phyloP scores from a whole-genome alignment of 768 basidiomycete genomes.

The Macrolepiota dolichaula region DNA sequence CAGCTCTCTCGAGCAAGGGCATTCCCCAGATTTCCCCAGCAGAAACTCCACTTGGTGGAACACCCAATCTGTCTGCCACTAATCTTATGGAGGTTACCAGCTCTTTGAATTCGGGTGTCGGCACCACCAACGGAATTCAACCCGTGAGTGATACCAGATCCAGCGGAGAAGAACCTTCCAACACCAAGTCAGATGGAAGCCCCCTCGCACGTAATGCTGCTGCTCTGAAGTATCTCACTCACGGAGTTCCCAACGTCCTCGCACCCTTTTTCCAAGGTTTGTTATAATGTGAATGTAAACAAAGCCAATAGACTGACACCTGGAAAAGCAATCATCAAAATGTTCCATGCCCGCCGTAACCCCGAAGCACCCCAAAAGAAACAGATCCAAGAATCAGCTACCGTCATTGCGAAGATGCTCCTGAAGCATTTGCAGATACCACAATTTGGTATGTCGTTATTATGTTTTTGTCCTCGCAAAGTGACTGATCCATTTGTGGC shows the following conservation, averaged over 20 bases:
- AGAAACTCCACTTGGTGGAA: slow-evolving; percentile 45
- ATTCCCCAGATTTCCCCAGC: slow-evolving; percentile 44
- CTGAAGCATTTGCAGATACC: slow-evolving; percentile 61
- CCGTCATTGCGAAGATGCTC: slow-evolving; percentile 68
- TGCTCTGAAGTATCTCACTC: slow-evolving; percentile 76
- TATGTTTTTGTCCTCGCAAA: not conserved
- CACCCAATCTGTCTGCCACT: slow-evolving; percentile 39
- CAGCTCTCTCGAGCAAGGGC: slow-evolving; percentile 49
- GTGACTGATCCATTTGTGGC: not conserved
- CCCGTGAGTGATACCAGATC: not conserved
- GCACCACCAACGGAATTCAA: slow-evolving; percentile 28
- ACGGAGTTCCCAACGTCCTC: slow-evolving; percentile 70
- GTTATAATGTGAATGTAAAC: slow-evolving; percentile 12
- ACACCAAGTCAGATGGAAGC: slow-evolving; percentile 30
- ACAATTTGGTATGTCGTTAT: slow-evolving; percentile 44
- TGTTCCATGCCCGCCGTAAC: slow-evolving; percentile 80
- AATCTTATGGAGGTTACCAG: slow-evolving; percentile 34
- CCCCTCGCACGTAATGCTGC: slow-evolving; percentile 64
- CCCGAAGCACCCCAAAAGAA: slow-evolving; percentile 73
- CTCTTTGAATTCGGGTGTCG: slow-evolving; percentile 9
- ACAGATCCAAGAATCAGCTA: slow-evolving; percentile 69
- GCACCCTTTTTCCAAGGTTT: slow-evolving; percentile 86
- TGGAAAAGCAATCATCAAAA: slow-evolving; percentile 72
- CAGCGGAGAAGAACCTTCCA: slow-evolving; percentile 11
- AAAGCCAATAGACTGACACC: not conserved